Percentiles rank a stretch among this genome's conserved stretches.
phyloP scores from a whole-genome alignment of 139 green algal species.

The Chlorella ohadii region DNA sequence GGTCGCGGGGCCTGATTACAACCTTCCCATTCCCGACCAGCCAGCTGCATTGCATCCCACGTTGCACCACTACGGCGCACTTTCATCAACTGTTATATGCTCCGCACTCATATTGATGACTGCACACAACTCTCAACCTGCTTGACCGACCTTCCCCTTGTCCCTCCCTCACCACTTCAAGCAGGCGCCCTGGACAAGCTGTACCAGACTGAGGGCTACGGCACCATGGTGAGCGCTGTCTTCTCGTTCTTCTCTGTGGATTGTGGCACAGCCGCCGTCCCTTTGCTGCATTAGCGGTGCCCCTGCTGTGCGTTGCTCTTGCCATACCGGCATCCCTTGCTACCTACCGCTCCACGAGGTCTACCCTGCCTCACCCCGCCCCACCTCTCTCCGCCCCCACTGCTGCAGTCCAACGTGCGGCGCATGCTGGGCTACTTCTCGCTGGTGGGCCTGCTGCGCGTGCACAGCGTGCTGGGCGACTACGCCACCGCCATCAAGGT shows the following conservation, averaged over 20 bases:
- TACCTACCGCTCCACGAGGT: too few species aligned
- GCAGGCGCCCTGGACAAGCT: conserved; percentile 59
- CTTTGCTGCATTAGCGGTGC: too few species aligned
- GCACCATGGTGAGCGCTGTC: conserved; percentile 40
- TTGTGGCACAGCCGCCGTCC: too few species aligned
- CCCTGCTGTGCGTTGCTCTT: too few species aligned
- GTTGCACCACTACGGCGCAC: not conserved
- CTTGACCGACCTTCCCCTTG: not conserved
- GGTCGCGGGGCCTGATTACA: conserved; percentile 32
- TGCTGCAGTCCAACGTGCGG: conserved; percentile 91
- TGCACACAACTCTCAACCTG: too few species aligned
- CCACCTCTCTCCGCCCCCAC: not conserved
- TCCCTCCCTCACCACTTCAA: too few species aligned
- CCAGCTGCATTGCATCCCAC: not conserved
- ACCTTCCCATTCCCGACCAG: conserved; percentile 14
- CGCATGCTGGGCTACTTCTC: conserved; percentile 96
- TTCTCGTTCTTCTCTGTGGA: too few species aligned
- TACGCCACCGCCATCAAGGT: conserved; percentile 78
- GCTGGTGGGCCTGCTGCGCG: conserved; percentile 89
- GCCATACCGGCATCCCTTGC: too few species aligned
- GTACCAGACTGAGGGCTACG: conserved; percentile 82
- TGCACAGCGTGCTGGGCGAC: conserved; percentile 94
- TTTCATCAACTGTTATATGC: too few species aligned
- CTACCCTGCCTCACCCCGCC: not conserved
- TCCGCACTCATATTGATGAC: too few species aligned